phyloP scores from a whole-genome alignment of 2,329 filamentous ascomycete species.

The Chaetomiaceae sp. region DNA sequence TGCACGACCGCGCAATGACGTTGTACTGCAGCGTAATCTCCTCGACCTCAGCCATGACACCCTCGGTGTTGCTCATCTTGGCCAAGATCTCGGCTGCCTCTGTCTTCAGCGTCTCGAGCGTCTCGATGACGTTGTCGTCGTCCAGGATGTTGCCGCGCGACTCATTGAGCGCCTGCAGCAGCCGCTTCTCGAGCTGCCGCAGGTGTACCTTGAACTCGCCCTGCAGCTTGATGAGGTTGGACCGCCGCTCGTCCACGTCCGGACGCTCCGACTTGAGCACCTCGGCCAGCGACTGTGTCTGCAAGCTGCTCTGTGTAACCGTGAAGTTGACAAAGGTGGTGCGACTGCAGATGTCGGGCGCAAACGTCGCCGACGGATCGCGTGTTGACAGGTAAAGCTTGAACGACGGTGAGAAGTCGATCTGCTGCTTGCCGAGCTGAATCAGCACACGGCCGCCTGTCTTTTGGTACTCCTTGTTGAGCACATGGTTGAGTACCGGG shows the following conservation, averaged over 20 bases:
- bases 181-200: conserved; percentile 85
- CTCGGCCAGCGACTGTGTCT: conserved; percentile 95
- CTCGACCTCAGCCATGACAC: conserved; percentile 96
- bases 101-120: conserved; percentile 93
- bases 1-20: conserved; percentile 89
- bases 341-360: conserved; percentile 94
- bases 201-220: conserved; percentile 99
- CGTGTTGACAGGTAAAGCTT: conserved; percentile 90
- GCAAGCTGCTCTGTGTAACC: conserved; percentile 95
- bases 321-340: conserved; percentile 99
- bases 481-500: conserved; percentile 93
- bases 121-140: conserved; percentile 97
- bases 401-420: conserved; percentile 96
- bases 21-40: conserved; percentile 92
- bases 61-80: conserved; percentile 95
- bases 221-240: conserved; percentile 96
- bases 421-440: conserved; percentile 96
- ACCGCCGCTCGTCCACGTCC: conserved; percentile 91
- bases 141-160: conserved; percentile 97
- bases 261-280: conserved; percentile 96
- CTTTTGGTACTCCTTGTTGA: conserved; percentile 99
- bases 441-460: conserved; percentile 97
- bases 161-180: conserved; percentile 92
- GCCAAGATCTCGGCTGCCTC: conserved; percentile 92
- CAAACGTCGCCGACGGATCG: conserved; percentile 91